Evolutionary conservation across 2,329 filamentous ascomycete genomes (phyloP), one percentile per base, ranked within the genome.

Genomic region (Stachybotrys elegans): DNA sequence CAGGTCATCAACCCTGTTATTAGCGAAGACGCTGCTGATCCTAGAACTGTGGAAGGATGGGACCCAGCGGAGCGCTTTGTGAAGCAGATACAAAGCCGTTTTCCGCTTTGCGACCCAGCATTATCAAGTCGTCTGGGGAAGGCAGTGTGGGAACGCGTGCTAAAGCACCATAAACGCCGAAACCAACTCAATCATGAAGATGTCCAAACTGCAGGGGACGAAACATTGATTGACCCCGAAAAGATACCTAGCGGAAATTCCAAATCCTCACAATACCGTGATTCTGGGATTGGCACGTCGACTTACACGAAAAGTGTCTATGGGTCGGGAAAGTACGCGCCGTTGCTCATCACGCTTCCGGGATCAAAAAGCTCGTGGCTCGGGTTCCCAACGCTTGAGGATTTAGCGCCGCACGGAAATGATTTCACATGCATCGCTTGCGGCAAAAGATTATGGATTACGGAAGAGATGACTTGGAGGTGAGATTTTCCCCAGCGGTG

Each of bases 1-100:
- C 36, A 39, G 36, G 36, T 39, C 22, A 39, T 39, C 36, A 39
- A 39, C 20, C 36, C 36, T 6, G 19, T 39, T 21, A 22, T 39
- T 9, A 39, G 23, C 12, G 36, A 39, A 21, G 36, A 39, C 5
- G 36, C 20, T 22, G 36, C 36, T 22, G 36, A 39, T 39, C 36
- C 36, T 6, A 39, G 20, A 22, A 16, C 20, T 14, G 19, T 39
- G 12, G 36, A 39, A 7, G 36, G 36, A 12, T 39, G 36, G 36
- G 36, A 39, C n/a, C 36, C 36, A 14, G 36, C 36, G 12, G 36
- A 39, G 11, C 19, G 23, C 23, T 39, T 39, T 14, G 36, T 39
- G 4, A 21, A 39, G 16, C 17, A 21, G n/a, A 39, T 39, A 5
- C 36, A 39, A 22, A 17, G 36, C 11, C 11, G 6, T 14, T 22